phyloP scores from a whole-genome alignment of 163 green algal genomes.

The Chlorella variabilis region DNA sequence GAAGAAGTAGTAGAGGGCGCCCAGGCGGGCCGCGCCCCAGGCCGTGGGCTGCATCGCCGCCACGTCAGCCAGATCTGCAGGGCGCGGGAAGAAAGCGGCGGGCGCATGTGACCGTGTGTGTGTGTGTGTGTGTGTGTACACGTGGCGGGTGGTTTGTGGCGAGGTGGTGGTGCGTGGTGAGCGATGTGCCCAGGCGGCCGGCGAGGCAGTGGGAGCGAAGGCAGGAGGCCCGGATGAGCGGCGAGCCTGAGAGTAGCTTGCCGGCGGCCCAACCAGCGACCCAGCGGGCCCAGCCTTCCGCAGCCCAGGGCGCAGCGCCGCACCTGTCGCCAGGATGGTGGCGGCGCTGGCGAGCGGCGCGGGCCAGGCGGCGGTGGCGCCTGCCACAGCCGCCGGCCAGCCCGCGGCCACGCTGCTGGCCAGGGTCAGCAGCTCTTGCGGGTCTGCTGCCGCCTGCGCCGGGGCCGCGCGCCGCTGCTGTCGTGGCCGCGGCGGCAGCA shows the following conservation, averaged over 20 bases:
- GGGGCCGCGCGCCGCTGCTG: neutral
- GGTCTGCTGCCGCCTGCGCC: neutral
- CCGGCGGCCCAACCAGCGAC: neutral
- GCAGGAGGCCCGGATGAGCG: too few relatives aligned
- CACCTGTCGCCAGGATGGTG: neutral
- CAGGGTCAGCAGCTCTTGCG: conserved; percentile 17
- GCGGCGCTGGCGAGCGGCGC: neutral
- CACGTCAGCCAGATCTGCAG: conserved; percentile 41
- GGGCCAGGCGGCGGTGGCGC: neutral
- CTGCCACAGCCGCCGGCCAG: neutral
- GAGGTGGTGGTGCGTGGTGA: too few relatives aligned
- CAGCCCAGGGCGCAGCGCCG: neutral
- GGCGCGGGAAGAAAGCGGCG: neutral
- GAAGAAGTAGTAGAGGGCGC: conserved; percentile 50
- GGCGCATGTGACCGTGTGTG: too few relatives aligned
- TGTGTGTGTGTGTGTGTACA: too few relatives aligned
- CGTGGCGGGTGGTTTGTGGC: too few relatives aligned
- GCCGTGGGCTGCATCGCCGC: conserved; percentile 40
- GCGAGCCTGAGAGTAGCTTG: too few relatives aligned
- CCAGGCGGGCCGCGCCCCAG: conserved; percentile 28
- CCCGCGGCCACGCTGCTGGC: neutral
- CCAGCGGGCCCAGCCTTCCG: neutral
- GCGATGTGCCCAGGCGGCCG: too few relatives aligned
- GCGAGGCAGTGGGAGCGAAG: too few relatives aligned
- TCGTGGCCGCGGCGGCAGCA: neutral